Percentiles rank a stretch among this genome's conserved stretches.
Conservation (phyloP, 257 asterid species). For the Mentha longifolia region DNA sequence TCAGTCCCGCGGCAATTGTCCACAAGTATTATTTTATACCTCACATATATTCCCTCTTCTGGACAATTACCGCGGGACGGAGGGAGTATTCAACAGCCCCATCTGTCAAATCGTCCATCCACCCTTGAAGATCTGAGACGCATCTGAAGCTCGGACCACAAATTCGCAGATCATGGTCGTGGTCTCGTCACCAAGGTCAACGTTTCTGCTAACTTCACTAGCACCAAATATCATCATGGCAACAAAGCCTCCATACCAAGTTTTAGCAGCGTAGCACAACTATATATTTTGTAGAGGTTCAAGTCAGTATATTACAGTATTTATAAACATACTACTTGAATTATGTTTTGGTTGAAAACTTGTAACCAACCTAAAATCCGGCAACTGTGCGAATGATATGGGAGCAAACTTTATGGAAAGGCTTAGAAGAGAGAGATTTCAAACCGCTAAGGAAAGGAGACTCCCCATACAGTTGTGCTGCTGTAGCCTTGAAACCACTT, state of each 20-base stretch:
- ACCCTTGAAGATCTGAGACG: constrained; percentile 89
- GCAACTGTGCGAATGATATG: constrained; percentile 95
- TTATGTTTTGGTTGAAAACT: background rate
- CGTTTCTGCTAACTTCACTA: constrained; percentile 98
- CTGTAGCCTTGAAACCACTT: too few species aligned
- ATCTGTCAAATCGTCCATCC: constrained; percentile 95
- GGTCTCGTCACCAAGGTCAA: too few species aligned
- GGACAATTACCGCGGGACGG: too few species aligned
- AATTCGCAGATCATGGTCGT: constrained; percentile 94
- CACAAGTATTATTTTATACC: too few species aligned
- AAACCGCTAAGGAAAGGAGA: too few species aligned
- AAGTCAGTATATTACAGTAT: too few species aligned
- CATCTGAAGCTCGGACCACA: constrained; percentile 90
- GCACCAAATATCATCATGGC: constrained; percentile 98
- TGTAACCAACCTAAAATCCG: constrained; percentile 78
- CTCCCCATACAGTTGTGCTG: too few species aligned
- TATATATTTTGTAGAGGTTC: constrained; percentile 29
- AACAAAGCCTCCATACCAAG: constrained; percentile 93
- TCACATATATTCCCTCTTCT: too few species aligned
- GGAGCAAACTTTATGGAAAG: constrained; percentile 95
- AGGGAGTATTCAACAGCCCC: constrained; percentile 85
- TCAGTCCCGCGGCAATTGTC: too few species aligned
- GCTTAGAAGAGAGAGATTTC: too few species aligned
- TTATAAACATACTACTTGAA: too few species aligned
- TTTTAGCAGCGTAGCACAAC: constrained; percentile 95